These are phyloP conservation scores for Anisogramma anomala DNA, from an alignment of 2,329 filamentous ascomycete genomes.

Conservation along the genomic window DNA sequence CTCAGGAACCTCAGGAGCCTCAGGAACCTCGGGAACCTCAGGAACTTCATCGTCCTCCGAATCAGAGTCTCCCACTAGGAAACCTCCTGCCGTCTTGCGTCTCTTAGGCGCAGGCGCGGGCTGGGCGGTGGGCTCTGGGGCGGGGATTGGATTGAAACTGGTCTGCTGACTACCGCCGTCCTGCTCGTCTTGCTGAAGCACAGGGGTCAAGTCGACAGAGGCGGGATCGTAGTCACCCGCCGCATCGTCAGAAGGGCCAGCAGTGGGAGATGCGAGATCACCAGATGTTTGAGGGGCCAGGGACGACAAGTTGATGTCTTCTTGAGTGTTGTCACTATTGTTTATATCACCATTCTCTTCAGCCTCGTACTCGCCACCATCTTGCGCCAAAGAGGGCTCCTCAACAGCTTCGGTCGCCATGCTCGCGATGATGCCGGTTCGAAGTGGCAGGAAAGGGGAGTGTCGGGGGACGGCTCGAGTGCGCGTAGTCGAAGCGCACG, in stretches of 20 bases:
- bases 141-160: slow-evolving; percentile 21
- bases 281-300: slow-evolving; percentile 35
- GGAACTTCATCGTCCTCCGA: slow-evolving; percentile 37
- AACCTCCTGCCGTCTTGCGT: slow-evolving; percentile 48
- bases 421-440: slow-evolving; percentile 8
- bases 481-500: too few relatives aligned
- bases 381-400: slow-evolving; percentile 38
- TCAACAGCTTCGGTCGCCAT: slow-evolving; percentile 13
- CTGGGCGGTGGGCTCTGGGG: slow-evolving; percentile 23
- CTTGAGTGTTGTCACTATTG: slow-evolving; percentile 38
- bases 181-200: slow-evolving; percentile 6
- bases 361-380: slow-evolving; percentile 43
- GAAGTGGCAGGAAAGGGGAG: slow-evolving; percentile 1
- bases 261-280: slow-evolving; percentile 32
- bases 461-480: too few relatives aligned
- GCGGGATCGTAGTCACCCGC: slow-evolving; percentile 47
- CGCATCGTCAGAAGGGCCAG: slow-evolving; percentile 36
- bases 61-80: slow-evolving; percentile 49
- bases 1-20: too few relatives aligned
- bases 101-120: slow-evolving; percentile 32
- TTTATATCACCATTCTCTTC: slow-evolving; percentile 25
- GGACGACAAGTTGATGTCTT: slow-evolving; percentile 34
- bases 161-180: slow-evolving; percentile 5
- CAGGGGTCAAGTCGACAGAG: slow-evolving; percentile 32
- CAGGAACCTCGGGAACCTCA: too few relatives aligned